Conservation (phyloP, 495 filamentous ascomycete species). For the Chaetomium fimeti region DNA sequence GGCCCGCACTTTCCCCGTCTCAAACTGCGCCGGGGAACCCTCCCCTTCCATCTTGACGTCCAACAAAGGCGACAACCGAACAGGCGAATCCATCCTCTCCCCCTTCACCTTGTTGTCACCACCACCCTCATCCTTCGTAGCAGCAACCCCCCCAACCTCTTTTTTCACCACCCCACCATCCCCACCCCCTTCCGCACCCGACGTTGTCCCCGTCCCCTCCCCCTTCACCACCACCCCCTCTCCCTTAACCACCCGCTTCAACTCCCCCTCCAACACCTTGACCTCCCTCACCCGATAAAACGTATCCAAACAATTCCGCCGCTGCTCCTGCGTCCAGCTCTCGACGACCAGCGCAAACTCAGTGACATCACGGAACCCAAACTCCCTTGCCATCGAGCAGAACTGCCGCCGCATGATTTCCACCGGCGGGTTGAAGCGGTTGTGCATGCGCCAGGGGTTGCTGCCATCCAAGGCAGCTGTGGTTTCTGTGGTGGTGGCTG, state of each 20-base stretch:
- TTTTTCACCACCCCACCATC: neutral
- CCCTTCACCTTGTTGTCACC: slow-evolving; percentile 3
- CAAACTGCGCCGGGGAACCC: neutral
- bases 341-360: slow-evolving; percentile 95
- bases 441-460: slow-evolving; percentile 46
- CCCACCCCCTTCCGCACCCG: neutral
- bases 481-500: too few species aligned
- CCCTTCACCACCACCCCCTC: neutral
- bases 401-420: slow-evolving; percentile 81
- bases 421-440: slow-evolving; percentile 71
- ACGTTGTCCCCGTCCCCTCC: neutral
- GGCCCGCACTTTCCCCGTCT: neutral
- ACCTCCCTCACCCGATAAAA: slow-evolving; percentile 65
- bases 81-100: slow-evolving; percentile 1
- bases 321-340: slow-evolving; percentile 83
- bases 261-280: slow-evolving; percentile 33
- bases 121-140: neutral
- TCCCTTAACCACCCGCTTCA: neutral
- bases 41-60: slow-evolving; percentile 12
- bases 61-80: neutral
- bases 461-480: neutral
- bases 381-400: slow-evolving; percentile 78
- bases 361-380: slow-evolving; percentile 71
- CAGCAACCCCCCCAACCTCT: neutral
- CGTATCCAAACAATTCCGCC: slow-evolving; percentile 72